Evolutionary conservation across 305 asterid species (phyloP), one percentile per base, ranked within the genome.

Genomic region (Solanum hybrid): DNA sequence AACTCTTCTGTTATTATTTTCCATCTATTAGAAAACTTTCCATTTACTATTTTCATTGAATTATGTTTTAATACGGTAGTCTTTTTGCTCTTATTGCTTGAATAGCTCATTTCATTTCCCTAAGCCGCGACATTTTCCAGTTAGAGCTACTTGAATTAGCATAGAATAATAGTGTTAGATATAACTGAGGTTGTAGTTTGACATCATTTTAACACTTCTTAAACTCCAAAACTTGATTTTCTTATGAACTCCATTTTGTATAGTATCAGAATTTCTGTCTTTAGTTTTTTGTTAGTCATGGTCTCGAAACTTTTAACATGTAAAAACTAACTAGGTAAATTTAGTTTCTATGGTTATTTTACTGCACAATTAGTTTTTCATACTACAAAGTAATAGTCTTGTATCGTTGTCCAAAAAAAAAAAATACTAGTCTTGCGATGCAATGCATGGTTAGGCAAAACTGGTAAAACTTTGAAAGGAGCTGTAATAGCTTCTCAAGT

Each of bases 401-500:
- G 78, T 82, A 71, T 24, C 8, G 34, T 72, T 72, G 8, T 72
- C 22, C 10, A 29, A 29, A 72, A 29, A 14, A 13, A 12, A 42
- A 26, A 78, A 88, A 78, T 81, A 32, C 72, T 71, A 19, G 66
- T 84, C 81, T 77, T 88, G 78, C 76, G 88, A 90, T 45, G 40
- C 87, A 79, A 87, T 66, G 15, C 92, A 69, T 73, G 91, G 32
- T 15, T 85, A 96, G 99, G 99, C 97, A 38, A 95, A 96, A 91
- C 97, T 96, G 99, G 99, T 98, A 42, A 96, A 95, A 92, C 96
- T 96, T 86, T 93, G 96, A 64, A 92, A 98, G 93, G 98, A 97
- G 89, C 95, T 97, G 90, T 96, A 81, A 81, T 34, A 42, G n/a
- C 86, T 42, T 81, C 27, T 81, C 71, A 42, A 15, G 10, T 42